Conservation (phyloP, 1,139 yeast species). For the Taphrina flavorubra region DNA sequence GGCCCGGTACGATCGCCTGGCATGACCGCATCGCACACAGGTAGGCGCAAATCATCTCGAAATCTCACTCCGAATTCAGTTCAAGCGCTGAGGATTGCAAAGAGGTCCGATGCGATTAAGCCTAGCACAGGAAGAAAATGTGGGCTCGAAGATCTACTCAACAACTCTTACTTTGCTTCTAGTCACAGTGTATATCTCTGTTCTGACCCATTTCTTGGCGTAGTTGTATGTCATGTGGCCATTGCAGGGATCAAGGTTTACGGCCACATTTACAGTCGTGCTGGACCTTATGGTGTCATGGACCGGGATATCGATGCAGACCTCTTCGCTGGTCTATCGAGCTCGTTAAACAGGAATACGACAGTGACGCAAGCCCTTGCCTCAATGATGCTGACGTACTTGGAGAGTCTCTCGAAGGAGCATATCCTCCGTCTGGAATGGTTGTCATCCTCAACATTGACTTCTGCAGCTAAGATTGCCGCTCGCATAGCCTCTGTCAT, state of each 20-base stretch:
- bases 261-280: not conserved
- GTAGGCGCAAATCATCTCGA: constrained; percentile 18
- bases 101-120: not conserved
- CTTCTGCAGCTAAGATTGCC: not conserved
- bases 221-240: not conserved
- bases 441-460: not conserved
- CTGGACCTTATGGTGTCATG: constrained; percentile 3
- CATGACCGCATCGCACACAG: not conserved
- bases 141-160: not conserved
- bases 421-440: constrained; percentile 4
- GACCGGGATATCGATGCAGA: not conserved
- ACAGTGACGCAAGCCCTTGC: not conserved
- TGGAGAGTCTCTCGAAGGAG: constrained; percentile 7
- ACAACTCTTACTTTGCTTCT: not conserved
- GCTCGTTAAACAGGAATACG: not conserved
- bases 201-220: not conserved
- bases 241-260: not conserved
- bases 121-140: not conserved
- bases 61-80: constrained; percentile 6
- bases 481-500: not conserved
- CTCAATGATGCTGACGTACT: not conserved
- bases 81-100: not conserved
- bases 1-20: not conserved
- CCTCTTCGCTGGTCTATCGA: not conserved
- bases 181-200: not conserved